phyloP scores from a whole-genome alignment of 352 stramenopile species.

The Phytophthora boehmeriae region DNA sequence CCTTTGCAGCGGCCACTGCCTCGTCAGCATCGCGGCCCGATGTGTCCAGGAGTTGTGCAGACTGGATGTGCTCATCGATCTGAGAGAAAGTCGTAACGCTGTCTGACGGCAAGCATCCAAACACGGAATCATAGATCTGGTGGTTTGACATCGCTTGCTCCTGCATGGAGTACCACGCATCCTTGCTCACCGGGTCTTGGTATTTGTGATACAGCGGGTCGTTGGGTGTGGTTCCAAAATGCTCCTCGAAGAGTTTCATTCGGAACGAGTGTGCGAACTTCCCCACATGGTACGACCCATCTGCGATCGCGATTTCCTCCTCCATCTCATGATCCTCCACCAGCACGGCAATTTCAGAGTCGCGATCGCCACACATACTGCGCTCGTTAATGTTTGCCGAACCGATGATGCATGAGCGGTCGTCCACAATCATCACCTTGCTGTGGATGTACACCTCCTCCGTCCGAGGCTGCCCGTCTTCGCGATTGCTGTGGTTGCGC shows the following conservation, averaged over 20 bases:
- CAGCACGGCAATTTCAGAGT: slow-evolving; percentile 88
- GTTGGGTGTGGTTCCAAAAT: slow-evolving; percentile 69
- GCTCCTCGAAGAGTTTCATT: slow-evolving; percentile 88
- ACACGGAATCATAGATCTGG: slow-evolving; percentile 86
- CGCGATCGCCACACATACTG: slow-evolving; percentile 85
- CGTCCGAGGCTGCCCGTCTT: slow-evolving; percentile 50
- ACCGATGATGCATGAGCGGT: slow-evolving; percentile 79
- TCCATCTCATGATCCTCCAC: slow-evolving; percentile 84
- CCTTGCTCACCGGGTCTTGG: slow-evolving; percentile 57
- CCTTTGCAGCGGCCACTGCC: slow-evolving; percentile 25
- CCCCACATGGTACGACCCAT: slow-evolving; percentile 56
- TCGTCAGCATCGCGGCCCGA: slow-evolving; percentile 36
- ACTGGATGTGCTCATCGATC: slow-evolving; percentile 60
- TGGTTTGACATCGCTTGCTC: slow-evolving; percentile 85
- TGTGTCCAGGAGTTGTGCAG: slow-evolving; percentile 32
- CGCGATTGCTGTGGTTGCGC: slow-evolving; percentile 56
- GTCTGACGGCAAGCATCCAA: slow-evolving; percentile 81
- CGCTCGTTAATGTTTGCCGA: slow-evolving; percentile 90
- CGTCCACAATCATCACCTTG: slow-evolving; percentile 92
- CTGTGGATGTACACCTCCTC: slow-evolving; percentile 91
- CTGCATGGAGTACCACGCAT: slow-evolving; percentile 85
- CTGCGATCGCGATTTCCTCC: slow-evolving; percentile 50
- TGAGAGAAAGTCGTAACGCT: slow-evolving; percentile 72
- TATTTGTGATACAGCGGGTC: slow-evolving; percentile 63
- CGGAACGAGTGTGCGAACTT: slow-evolving; percentile 88